These are phyloP conservation scores for Lentinula detonsa DNA, from an alignment of 768 basidiomycete species.

Conservation along the genomic window DNA sequence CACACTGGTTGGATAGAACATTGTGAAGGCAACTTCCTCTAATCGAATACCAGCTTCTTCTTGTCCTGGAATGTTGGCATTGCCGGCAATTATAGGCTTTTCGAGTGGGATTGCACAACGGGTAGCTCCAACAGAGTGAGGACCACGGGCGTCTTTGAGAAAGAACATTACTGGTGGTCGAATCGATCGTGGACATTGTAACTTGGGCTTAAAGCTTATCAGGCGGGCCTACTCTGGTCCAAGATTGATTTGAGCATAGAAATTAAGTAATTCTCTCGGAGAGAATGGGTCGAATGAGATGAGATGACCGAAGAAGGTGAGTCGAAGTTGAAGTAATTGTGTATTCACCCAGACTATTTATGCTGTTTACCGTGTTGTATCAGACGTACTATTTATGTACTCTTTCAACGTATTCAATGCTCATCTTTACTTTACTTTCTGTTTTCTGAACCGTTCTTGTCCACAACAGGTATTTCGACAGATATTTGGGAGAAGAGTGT, in stretches of 20 bases:
- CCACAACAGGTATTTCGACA: too few species aligned
- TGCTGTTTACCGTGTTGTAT: too few species aligned
- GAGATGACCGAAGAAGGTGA: too few species aligned
- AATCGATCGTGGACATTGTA: neutral
- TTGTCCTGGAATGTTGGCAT: constrained; percentile 26
- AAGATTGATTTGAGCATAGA: neutral
- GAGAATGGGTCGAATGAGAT: too few species aligned
- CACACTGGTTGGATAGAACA: constrained; percentile 56
- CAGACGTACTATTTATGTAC: too few species aligned
- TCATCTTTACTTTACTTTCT: too few species aligned
- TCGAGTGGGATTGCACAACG: constrained; percentile 46
- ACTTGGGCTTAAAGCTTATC: neutral
- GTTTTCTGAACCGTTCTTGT: too few species aligned
- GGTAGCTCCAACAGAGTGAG: constrained; percentile 53
- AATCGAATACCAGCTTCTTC: constrained; percentile 28
- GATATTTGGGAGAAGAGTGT: too few species aligned
- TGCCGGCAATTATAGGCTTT: constrained; percentile 31
- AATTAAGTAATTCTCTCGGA: too few species aligned
- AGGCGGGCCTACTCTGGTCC: neutral
- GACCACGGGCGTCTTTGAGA: constrained; percentile 36
- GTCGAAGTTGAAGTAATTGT: too few species aligned
- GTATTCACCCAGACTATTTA: too few species aligned
- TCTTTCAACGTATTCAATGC: too few species aligned
- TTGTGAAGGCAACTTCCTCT: constrained; percentile 59
- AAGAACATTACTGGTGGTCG: constrained; percentile 28